These are phyloP conservation scores for Podospora tetraspora DNA, from an alignment of 495 filamentous ascomycete species.

Conservation along the genomic window DNA sequence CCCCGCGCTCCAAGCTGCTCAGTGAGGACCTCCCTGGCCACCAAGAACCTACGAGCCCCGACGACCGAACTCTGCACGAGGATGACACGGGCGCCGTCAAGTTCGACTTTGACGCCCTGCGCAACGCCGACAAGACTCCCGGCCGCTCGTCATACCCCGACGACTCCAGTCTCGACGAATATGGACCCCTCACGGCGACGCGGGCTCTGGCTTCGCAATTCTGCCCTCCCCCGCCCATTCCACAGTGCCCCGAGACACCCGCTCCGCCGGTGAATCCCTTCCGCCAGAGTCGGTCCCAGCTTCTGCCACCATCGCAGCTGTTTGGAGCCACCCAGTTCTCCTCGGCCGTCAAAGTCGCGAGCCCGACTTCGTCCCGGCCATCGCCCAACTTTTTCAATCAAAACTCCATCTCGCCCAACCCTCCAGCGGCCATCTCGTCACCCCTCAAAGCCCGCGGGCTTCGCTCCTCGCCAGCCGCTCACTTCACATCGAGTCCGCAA, in stretches of 20 bases:
- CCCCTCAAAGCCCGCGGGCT: constrained; percentile 40
- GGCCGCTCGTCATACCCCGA: constrained; percentile 14
- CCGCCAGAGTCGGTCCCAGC: constrained; percentile 28
- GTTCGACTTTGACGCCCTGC: constrained; percentile 23
- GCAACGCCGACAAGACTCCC: constrained; percentile 7
- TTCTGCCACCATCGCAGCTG: constrained; percentile 41
- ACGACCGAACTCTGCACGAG: constrained; percentile 24
- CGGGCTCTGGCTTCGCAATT: constrained; percentile 13
- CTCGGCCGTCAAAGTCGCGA: constrained; percentile 36
- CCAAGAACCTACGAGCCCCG: constrained; percentile 11
- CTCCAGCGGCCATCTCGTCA: constrained; percentile 31
- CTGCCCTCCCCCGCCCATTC: constrained; percentile 6
- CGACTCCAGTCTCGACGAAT: constrained; percentile 24
- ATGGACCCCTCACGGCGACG: constrained; percentile 13
- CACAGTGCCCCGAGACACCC: constrained; percentile 39
- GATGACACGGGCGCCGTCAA: constrained; percentile 36
- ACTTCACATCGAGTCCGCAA: constrained; percentile 34
- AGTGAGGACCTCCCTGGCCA: constrained; percentile 2
- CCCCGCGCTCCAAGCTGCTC: constrained; percentile 8
- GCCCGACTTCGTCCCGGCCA: constrained; percentile 47
- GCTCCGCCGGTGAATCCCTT: constrained; percentile 38
- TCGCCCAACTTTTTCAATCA: constrained; percentile 38
- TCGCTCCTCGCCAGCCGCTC: constrained; percentile 30
- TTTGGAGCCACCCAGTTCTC: constrained; percentile 43
- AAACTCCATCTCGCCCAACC: constrained; percentile 35